These are phyloP conservation scores for Phytopythium sindhum DNA, from an alignment of 352 stramenopile species.

Conservation along the genomic window DNA sequence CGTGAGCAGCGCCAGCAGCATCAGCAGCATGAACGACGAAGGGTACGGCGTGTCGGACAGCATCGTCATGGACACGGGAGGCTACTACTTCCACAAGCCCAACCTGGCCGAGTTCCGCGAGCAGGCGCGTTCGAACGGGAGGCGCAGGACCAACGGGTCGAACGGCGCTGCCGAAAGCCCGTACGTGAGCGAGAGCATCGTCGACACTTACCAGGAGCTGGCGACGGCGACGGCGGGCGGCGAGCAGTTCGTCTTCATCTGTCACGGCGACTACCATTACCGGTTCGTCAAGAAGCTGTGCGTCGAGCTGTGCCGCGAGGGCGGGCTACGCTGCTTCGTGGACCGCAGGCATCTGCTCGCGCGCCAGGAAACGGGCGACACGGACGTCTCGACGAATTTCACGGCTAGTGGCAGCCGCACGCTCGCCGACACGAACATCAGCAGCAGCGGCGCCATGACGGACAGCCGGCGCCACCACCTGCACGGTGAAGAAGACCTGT, in stretches of 20 bases:
- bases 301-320: slow-evolving; percentile 59
- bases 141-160: background rate
- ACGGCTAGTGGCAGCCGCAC: background rate
- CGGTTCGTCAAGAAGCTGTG: slow-evolving; percentile 71
- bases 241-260: slow-evolving; percentile 83
- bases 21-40: slow-evolving; percentile 48
- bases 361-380: background rate
- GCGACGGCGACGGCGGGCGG: slow-evolving; percentile 48
- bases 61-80: slow-evolving; percentile 58
- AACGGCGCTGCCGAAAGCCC: slow-evolving; percentile 15
- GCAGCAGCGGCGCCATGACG: background rate
- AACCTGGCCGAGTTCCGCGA: slow-evolving; percentile 11
- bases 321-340: slow-evolving; percentile 65
- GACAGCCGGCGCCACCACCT: slow-evolving; percentile 2
- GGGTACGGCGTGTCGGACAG: slow-evolving; percentile 50
- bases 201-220: slow-evolving; percentile 57
- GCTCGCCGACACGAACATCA: background rate
- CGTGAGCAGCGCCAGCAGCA: slow-evolving; percentile 39
- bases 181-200: slow-evolving; percentile 41
- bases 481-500: slow-evolving; percentile 49
- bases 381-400: background rate
- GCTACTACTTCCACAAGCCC: slow-evolving; percentile 68
- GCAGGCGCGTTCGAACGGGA: slow-evolving; percentile 12
- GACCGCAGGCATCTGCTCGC: slow-evolving; percentile 39
- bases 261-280: slow-evolving; percentile 72